These are phyloP conservation scores for Trametes sp. DNA, from an alignment of 1,284 basidiomycete genomes.

Conservation along the genomic window DNA sequence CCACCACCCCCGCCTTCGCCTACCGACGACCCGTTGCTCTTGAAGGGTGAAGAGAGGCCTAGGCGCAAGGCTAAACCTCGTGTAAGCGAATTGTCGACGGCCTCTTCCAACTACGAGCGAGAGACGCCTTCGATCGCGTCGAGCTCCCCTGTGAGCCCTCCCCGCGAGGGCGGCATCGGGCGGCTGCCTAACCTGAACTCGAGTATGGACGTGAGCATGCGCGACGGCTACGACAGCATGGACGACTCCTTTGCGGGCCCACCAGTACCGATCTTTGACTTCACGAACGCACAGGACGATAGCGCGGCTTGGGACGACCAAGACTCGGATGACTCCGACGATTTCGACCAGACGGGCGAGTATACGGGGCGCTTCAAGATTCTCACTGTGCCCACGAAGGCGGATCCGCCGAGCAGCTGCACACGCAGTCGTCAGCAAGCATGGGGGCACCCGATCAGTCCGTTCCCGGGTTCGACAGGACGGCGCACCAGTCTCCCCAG, in stretches of 20 bases:
- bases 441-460: conserved; percentile 76
- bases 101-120: conserved; percentile 26
- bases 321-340: conserved; percentile 35
- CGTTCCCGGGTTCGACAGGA: conserved; percentile 45
- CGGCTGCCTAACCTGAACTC: conserved; percentile 31
- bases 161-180: conserved; percentile 5
- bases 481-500: conserved; percentile 18
- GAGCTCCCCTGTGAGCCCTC: conserved; percentile 33
- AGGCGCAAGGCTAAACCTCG: conserved; percentile 10
- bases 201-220: conserved; percentile 26
- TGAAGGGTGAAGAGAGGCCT: conserved; percentile 52
- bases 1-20: conserved; percentile 75
- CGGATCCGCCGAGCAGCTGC: conserved; percentile 68
- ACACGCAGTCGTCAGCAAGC: conserved; percentile 57
- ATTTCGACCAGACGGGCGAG: conserved; percentile 55
- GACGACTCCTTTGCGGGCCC: conserved; percentile 32
- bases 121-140: conserved; percentile 38
- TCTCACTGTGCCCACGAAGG: conserved; percentile 63
- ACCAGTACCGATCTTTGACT: conserved; percentile 42
- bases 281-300: conserved; percentile 27
- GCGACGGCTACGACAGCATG: conserved; percentile 24
- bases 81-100: conserved; percentile 10
- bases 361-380: conserved; percentile 69
- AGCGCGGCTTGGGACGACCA: conserved; percentile 46
- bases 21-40: conserved; percentile 73